Conservation (phyloP, 371 early-diverging fungal species). For the Lichtheimia hyalospora region DNA sequence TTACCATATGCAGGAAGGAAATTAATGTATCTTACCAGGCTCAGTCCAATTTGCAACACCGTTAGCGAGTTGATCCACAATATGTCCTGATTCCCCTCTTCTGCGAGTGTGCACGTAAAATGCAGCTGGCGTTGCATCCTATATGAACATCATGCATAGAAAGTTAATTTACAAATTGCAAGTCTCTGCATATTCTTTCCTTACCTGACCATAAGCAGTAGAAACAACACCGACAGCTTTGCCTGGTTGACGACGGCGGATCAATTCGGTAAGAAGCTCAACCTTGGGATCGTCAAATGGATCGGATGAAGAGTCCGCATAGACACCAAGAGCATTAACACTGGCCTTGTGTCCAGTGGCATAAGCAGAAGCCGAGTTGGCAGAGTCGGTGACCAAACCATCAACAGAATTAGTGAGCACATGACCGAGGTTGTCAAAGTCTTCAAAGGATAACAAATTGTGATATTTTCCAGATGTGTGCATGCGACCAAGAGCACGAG, state of each 20-base stretch:
- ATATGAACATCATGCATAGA: not conserved
- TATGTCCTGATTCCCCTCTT: conserved; percentile 51
- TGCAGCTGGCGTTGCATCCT: conserved; percentile 78
- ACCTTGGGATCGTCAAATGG: conserved; percentile 64
- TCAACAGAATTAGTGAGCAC: conserved; percentile 73
- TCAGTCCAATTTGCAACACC: conserved; percentile 47
- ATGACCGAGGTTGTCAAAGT: conserved; percentile 66
- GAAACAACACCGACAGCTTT: conserved; percentile 73
- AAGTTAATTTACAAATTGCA: not conserved
- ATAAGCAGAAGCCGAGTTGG: conserved; percentile 76
- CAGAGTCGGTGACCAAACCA: conserved; percentile 73
- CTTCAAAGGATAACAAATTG: conserved; percentile 61
- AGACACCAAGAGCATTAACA: conserved; percentile 66
- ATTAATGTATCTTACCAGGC: conserved; percentile 28
- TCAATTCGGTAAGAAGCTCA: conserved; percentile 67
- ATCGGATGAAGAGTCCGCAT: conserved; percentile 54
- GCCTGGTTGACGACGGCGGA: conserved; percentile 70
- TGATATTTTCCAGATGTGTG: conserved; percentile 60
- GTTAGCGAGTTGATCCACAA: conserved; percentile 66
- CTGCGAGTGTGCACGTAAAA: conserved; percentile 64
- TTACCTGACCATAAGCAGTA: conserved; percentile 55
- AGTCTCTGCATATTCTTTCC: not conserved
- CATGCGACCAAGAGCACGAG: conserved; percentile 54
- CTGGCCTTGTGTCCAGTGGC: conserved; percentile 67
- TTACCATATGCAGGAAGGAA: not conserved